Evolutionary conservation across 2,329 filamentous ascomycete genomes (phyloP).

Genomic region (Aphanocladium album): DNA sequence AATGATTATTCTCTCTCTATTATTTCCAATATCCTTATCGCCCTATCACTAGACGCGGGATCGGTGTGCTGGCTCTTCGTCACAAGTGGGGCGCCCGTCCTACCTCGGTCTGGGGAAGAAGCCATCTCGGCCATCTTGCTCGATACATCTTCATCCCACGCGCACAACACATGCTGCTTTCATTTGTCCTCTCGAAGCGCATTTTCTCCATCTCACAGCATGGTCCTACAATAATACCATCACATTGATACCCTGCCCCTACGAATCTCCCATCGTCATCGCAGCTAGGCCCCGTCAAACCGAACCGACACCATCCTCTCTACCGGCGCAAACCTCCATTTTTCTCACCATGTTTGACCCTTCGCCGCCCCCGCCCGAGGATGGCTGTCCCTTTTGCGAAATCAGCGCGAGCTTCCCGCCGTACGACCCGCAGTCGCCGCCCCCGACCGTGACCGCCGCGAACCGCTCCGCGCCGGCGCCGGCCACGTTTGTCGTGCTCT

Average conservation of each 20-base stretch:
- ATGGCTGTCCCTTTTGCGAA: conserved; percentile 57
- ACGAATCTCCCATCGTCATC: background rate
- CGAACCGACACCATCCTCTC: too few species aligned
- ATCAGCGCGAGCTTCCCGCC: conserved; percentile 49
- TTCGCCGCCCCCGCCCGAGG: conserved; percentile 24
- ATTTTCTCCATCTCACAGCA: background rate
- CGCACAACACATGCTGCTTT: background rate
- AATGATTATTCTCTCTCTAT: too few species aligned
- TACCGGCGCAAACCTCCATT: too few species aligned
- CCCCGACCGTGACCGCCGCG: conserved; percentile 32
- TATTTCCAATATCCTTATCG: too few species aligned
- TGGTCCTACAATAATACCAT: background rate
- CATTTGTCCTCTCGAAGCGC: background rate
- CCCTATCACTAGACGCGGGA: too few species aligned
- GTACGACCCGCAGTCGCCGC: conserved; percentile 40
- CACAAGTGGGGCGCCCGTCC: conserved; percentile 5
- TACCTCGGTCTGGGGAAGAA: conserved; percentile 10
- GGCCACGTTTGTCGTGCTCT: conserved; percentile 64
- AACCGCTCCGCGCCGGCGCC: conserved; percentile 26
- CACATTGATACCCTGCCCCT: background rate
- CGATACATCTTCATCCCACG: background rate
- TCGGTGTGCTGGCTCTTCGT: background rate
- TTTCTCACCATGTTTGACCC: conserved; percentile 33
- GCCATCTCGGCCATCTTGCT: background rate
- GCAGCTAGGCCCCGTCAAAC: too few species aligned